Evolutionary conservation across 495 filamentous ascomycete species (phyloP), one percentile per base, ranked within the genome.

Genomic region (Penicillium macrosclerotiorum): DNA sequence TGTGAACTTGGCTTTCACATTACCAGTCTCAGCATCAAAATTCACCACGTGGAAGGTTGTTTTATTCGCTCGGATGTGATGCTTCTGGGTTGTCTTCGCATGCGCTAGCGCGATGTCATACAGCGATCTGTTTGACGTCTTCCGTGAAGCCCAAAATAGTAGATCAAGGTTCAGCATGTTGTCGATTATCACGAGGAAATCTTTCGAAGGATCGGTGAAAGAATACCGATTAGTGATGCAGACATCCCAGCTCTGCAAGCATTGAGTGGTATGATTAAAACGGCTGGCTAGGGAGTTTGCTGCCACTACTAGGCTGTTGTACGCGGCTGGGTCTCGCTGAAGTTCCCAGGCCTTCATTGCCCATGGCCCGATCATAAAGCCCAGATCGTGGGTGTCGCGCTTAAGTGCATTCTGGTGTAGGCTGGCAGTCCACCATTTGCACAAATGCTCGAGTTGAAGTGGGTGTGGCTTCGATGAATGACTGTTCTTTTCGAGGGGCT

Each of bases 161-260:
- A 76, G 44, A 32, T 71, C 71, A 7, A 75, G 48, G 42, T 76
- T 73, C 37, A 69, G 54, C 72, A 74, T 73, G 48, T 69, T 75
- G 50, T 75, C 73, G 19, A 76, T 71, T 46, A 76, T 76, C 14
- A 76, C 62, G 2, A 63, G 51, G 12, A 63, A 63, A 27, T 63
- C 52, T 12, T 43, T 25, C 0, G 41, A 31, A 2, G 50, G 39
- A 20, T 60, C 60, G 2, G 60, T 50, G 41, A 71, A 71, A 5
- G 65, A 51, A 26, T 64, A 63, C 1, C 61, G 53, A 18, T 65
- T 63, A 17, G 62, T 58, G n/a, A 60, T 35, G 11, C 55, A 56
- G 17, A 60, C 57, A 11, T 63, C 60, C 70, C 69, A 75, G 39
- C 64, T 69, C 8, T 68, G 55, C 24, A 74, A 61, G 2, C 67